Conservation (phyloP, 169 alveolate genomes). For the Plasmodium ovale region DNA sequence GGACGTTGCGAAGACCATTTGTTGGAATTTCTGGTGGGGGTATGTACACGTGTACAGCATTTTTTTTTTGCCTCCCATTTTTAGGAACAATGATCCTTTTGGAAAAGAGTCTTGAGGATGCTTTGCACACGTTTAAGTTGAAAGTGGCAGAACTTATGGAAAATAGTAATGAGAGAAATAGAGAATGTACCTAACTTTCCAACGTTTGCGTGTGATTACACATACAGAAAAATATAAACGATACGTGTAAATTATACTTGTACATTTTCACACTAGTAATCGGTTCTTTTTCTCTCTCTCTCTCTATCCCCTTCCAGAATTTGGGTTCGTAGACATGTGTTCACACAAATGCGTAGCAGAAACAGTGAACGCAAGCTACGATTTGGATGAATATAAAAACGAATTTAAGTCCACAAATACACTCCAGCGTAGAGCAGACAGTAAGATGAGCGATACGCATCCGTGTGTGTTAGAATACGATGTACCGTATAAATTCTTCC, state of each 20-base stretch:
- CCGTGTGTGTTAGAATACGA: no score
- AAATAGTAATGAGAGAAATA: conserved; percentile 24
- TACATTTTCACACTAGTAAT: background rate
- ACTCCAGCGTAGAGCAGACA: conserved; percentile 36
- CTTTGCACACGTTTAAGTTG: conserved; percentile 24
- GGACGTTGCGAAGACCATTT: no score
- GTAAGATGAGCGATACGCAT: conserved; percentile 23
- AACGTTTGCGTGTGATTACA: background rate
- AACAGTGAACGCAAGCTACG: conserved; percentile 12
- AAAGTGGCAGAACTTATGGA: conserved; percentile 44
- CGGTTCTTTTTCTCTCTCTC: background rate
- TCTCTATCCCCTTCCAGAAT: conserved; percentile 8
- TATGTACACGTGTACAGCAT: background rate
- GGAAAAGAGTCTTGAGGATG: conserved; percentile 13
- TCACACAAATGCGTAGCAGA: conserved; percentile 28
- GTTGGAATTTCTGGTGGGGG: background rate
- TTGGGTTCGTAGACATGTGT: conserved; percentile 64
- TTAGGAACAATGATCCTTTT: conserved; percentile 18
- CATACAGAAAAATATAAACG: background rate
- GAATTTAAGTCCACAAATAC: conserved; percentile 9
- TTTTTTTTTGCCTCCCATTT: background rate
- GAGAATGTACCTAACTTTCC: background rate
- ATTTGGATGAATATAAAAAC: conserved; percentile 10
- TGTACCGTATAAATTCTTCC: background rate
- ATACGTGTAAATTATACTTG: background rate